These are phyloP conservation scores for Asparagopsis taxiformis DNA, from an alignment of 31 red algal species.

Conservation along the genomic window DNA sequence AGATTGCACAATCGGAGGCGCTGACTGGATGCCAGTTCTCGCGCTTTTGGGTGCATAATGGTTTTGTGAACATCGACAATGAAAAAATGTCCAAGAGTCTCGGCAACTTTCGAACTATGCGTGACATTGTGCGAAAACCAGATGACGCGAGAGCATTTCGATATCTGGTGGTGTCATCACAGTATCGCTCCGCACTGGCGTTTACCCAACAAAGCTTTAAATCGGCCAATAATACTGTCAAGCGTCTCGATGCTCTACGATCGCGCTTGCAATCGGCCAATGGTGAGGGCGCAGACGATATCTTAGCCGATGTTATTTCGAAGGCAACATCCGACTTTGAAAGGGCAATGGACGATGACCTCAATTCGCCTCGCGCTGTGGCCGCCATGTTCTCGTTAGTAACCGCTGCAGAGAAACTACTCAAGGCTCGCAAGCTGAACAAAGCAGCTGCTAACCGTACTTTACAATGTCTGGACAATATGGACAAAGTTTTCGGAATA, in stretches of 20 bases:
- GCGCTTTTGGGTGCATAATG: conserved; percentile 98
- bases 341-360: conserved; percentile 91
- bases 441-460: neutral
- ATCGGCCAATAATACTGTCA: conserved; percentile 72
- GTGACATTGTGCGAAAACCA: conserved; percentile 59
- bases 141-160: conserved; percentile 92
- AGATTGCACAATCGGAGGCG: conserved; percentile 94
- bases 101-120: conserved; percentile 85
- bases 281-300: conserved; percentile 25
- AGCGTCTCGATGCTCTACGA: conserved; percentile 80
- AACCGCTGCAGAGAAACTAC: conserved; percentile 53
- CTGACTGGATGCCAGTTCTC: conserved; percentile 62
- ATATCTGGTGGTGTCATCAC: conserved; percentile 84
- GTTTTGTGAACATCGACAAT: conserved; percentile 93
- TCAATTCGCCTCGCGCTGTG: conserved; percentile 94
- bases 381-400: conserved; percentile 88
- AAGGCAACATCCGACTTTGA: conserved; percentile 37
- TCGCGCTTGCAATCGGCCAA: conserved; percentile 9
- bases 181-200: conserved; percentile 89
- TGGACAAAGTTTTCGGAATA: conserved; percentile 92
- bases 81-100: conserved; percentile 99
- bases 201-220: conserved; percentile 77
- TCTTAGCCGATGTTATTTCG: conserved; percentile 11
- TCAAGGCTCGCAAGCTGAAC: conserved; percentile 33
- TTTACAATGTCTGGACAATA: conserved; percentile 46